Evolutionary conservation across 208 protist genomes (phyloP).

Genomic region (Wallacemonas sp.): DNA sequence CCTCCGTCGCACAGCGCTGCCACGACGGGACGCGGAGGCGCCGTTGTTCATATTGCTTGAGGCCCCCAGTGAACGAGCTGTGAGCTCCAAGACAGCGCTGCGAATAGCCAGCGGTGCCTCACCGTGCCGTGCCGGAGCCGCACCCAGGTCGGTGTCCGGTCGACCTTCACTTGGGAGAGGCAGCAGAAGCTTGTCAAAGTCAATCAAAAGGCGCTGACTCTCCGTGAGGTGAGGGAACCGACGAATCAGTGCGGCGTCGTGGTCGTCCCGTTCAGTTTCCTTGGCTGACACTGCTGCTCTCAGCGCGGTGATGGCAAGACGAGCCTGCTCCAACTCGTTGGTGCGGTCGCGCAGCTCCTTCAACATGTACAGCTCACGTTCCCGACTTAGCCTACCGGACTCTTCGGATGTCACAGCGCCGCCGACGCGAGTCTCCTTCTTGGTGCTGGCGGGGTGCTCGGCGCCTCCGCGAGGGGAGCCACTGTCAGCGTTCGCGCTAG

Average conservation of each 20-base stretch:
- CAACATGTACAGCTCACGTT: slow-evolving; percentile 15
- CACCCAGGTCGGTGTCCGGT: not conserved
- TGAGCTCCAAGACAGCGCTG: not conserved
- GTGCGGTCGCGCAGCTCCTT: slow-evolving; percentile 20
- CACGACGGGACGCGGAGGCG: too few species aligned
- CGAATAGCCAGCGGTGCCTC: not conserved
- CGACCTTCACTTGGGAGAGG: not conserved
- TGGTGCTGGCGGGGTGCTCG: too few species aligned
- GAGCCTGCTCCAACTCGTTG: slow-evolving; percentile 10
- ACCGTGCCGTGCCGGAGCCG: not conserved
- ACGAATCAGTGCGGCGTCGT: not conserved
- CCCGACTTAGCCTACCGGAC: not conserved
- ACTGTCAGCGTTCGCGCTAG: too few species aligned
- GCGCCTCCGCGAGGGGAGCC: too few species aligned
- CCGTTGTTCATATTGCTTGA: too few species aligned
- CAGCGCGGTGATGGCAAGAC: slow-evolving; percentile 7
- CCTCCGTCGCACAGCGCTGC: too few species aligned
- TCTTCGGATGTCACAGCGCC: too few species aligned
- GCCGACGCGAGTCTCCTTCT: too few species aligned
- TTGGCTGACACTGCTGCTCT: not conserved
- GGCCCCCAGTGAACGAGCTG: not conserved
- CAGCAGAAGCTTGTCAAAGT: slow-evolving; percentile 34
- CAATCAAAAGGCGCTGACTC: slow-evolving; percentile 27
- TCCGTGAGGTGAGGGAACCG: slow-evolving; percentile 15
- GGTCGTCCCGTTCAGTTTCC: not conserved